Evolutionary conservation across 257 asterid genomes (phyloP), one percentile per base, ranked within the genome.

Genomic region (Mentha longifolia): DNA sequence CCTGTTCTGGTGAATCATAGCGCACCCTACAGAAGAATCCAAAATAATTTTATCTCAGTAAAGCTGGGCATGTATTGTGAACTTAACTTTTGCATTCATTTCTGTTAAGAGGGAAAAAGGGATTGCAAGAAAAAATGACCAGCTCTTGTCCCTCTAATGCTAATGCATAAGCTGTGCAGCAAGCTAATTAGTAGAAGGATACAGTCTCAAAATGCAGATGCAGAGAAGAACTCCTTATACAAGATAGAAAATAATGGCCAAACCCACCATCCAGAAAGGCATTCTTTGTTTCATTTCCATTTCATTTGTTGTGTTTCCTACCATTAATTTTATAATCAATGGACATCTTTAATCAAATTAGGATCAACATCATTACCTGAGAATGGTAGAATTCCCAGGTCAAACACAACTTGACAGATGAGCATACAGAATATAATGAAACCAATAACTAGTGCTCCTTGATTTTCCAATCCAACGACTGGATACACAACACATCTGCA

Each of bases 1-100:
- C 92, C 77, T 79, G 86, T 71, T 82, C 86, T 15, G 86, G 85
- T 12, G 84, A 84, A 81, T 76, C 81, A 73, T 76, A 77, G 35
- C 64, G 65, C 46, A 74, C 60, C 84, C 97, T 91, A 88, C 78
- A 82, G 17, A 46, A 69, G 49, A 65, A 22, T 70, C 62, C 60
- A 74, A 3, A 17, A 49, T 14, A 67, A 45, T 20, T 58, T 69
- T 43, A 31, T 41, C 39, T 56, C 30, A 54, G 65, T 14, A 60
- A 57, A 49, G 37, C 28, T 47, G 64, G 67, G 65, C 68, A 4
- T 74, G n/a, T 30, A 42, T 39, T 2, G 9, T 30, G 56, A 20
- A 35, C 69, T 60, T 15, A 16, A 7, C 42, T 55, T 46, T 47
- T 33, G 13, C 2, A 52, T 20, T 35, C 35, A 35, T 20, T 67